These are phyloP conservation scores for Primulina eburnea DNA, from an alignment of 257 asterid genomes.

Conservation along the genomic window DNA sequence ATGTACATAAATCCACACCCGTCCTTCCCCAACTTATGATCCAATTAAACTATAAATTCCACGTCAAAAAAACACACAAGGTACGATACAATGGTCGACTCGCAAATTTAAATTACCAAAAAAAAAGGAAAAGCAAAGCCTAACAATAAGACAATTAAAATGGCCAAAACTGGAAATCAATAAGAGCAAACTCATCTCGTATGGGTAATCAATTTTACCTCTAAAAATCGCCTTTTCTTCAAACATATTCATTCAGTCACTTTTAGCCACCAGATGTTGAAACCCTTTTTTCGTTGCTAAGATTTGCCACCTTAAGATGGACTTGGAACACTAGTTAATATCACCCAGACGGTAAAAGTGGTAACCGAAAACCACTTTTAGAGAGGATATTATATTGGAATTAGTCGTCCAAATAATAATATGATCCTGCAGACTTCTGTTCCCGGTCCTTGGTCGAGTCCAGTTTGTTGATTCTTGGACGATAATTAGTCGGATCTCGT, in stretches of 20 bases:
- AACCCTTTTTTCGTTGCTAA: not conserved
- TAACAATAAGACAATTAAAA: conserved; percentile 11
- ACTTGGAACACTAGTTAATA: conserved; percentile 16
- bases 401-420: conserved; percentile 87
- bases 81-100: conserved; percentile 9
- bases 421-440: conserved; percentile 92
- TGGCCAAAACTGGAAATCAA: conserved; percentile 25
- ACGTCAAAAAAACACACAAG: not conserved
- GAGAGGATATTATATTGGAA: not conserved
- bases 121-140: conserved; percentile 22
- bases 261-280: conserved; percentile 5
- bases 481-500: conserved; percentile 91
- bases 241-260: conserved; percentile 1
- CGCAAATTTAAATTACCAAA: conserved; percentile 5
- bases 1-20: conserved; percentile 11
- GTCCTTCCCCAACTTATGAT: conserved; percentile 11
- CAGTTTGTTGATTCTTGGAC: conserved; percentile 92
- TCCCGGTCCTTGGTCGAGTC: conserved; percentile 97
- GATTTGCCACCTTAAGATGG: not conserved
- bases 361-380: conserved; percentile 16
- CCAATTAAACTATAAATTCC: conserved; percentile 4
- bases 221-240: conserved; percentile 12
- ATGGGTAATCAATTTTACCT: not conserved
- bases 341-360: conserved; percentile 21
- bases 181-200: conserved; percentile 9